Evolutionary conservation across 148 eudicot genomes (phyloP), one percentile per base, ranked within the genome.

Genomic region (Drosera capensis): DNA sequence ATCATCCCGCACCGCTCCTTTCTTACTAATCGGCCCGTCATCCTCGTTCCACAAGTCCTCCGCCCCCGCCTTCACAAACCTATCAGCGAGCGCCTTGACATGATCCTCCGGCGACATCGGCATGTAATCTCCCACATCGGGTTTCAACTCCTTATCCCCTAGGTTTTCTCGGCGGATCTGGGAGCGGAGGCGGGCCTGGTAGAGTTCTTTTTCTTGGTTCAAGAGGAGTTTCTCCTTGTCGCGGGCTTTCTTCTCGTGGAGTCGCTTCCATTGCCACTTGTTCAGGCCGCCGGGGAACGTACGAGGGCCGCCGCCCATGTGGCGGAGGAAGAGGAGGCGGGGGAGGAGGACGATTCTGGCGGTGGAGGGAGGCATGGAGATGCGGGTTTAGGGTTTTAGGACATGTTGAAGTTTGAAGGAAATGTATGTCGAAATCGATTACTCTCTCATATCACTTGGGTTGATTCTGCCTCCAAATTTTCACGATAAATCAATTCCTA

Each of bases 201-300:
- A 77, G 34, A 87, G 69, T 62, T 87, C 94, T 22, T 77, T 82
- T 43, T 87, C 94, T 30, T 74, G 82, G 5, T 71, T 70, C 4
- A 87, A 72, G 11, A 82, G 82, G 12, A 63, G 68, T 34, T 72
- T 71, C 52, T 82, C 85, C 37, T 82, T 79, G 14, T 87, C 72
- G 5, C 55, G 45, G 18, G 96, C 85, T 46, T 77, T 82, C 42
- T 79, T 87, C 60, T 82, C 87, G 60, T 82, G 94, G 41, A 82
- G 64, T 18, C 96, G 85, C 51, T 72, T 87, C 96, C 96, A 87
- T 17, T 79, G 88, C 94, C 88, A 76, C 20, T 79, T 76, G 77
- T 72, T 82, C 21, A 86, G 66, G 13, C 94, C 96, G 57, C 94
- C 96, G 4, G 94, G 85, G 52, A 76, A 87, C 23, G 85, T 82